A percentile compares a stretch with the other conserved stretches of the same genome.
Conservation (phyloP, 2,329 filamentous ascomycete species). For the Neopestalotiopsis sp. region DNA sequence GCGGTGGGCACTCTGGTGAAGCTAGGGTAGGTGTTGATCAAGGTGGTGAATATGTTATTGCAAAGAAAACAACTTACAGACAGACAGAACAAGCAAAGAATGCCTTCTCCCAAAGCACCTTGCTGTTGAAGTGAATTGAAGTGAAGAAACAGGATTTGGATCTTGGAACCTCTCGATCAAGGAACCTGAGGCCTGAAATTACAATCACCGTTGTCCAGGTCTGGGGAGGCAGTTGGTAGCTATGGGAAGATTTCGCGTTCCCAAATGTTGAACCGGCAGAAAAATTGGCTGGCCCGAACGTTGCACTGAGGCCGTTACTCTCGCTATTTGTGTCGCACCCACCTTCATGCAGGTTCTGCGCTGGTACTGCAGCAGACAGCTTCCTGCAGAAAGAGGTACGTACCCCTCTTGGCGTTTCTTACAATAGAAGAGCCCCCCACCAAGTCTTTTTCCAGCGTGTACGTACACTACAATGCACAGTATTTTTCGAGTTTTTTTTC, state of each 20-base stretch:
- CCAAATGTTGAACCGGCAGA: conserved; percentile 26
- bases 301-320: conserved; percentile 11
- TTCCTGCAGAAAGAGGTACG: neutral
- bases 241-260: conserved; percentile 16
- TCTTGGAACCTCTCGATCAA: neutral
- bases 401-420: neutral
- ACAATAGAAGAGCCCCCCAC: neutral
- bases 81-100: conserved; percentile 3
- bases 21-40: neutral
- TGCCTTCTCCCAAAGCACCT: conserved; percentile 16
- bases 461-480: no score
- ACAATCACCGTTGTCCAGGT: neutral
- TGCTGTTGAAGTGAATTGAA: conserved; percentile 5
- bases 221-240: conserved; percentile 16
- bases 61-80: conserved; percentile 6
- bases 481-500: neutral
- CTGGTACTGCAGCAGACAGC: neutral
- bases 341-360: conserved; percentile 17
- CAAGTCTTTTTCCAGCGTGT: neutral
- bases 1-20: neutral
- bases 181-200: conserved; percentile 3
- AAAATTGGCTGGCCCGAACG: conserved; percentile 21
- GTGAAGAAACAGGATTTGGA: neutral
- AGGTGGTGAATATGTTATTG: conserved; percentile 1
- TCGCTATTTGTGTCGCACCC: conserved; percentile 17